These are phyloP conservation scores for Salvia sclarea DNA, from an alignment of 305 asterid genomes.

Conservation along the genomic window DNA sequence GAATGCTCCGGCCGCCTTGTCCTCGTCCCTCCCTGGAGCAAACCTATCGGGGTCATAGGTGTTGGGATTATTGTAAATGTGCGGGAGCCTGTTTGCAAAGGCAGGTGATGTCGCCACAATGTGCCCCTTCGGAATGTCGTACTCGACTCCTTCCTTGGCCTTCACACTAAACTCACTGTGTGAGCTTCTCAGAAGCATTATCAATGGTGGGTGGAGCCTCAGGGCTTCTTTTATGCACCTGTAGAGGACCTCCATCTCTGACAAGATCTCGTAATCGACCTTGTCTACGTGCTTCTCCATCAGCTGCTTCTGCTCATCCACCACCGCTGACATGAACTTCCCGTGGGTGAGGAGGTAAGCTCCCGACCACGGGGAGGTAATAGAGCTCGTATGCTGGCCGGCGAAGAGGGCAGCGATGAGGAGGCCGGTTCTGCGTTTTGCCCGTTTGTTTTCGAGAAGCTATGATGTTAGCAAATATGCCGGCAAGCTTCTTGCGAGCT, in stretches of 20 bases:
- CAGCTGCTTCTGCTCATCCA: conserved; percentile 67
- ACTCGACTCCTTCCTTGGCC: conserved; percentile 65
- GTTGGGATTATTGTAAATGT: conserved; percentile 66
- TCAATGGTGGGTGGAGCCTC: conserved; percentile 85
- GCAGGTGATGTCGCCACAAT: conserved; percentile 90
- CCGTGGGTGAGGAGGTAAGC: conserved; percentile 61
- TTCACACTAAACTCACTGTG: conserved; percentile 69
- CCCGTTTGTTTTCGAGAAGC: conserved; percentile 51
- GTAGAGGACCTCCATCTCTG: conserved; percentile 75
- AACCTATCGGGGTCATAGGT: conserved; percentile 76
- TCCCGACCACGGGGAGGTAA: conserved; percentile 84
- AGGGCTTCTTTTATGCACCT: conserved; percentile 78
- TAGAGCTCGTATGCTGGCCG: conserved; percentile 96
- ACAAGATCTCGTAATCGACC: conserved; percentile 70
- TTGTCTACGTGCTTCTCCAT: conserved; percentile 57
- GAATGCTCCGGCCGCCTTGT: conserved; percentile 80
- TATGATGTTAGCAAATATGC: conserved; percentile 44
- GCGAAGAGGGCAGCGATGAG: conserved; percentile 93
- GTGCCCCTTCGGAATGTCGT: conserved; percentile 83
- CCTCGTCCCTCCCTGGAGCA: conserved; percentile 77
- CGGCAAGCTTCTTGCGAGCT: conserved; percentile 52
- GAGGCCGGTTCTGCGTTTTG: conserved; percentile 50
- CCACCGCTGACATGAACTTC: conserved; percentile 58
- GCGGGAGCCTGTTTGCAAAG: conserved; percentile 75
- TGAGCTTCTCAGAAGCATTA: conserved; percentile 74